Conservation (phyloP, 2,329 filamentous ascomycete species). For the Dactylellina parvicollis region DNA sequence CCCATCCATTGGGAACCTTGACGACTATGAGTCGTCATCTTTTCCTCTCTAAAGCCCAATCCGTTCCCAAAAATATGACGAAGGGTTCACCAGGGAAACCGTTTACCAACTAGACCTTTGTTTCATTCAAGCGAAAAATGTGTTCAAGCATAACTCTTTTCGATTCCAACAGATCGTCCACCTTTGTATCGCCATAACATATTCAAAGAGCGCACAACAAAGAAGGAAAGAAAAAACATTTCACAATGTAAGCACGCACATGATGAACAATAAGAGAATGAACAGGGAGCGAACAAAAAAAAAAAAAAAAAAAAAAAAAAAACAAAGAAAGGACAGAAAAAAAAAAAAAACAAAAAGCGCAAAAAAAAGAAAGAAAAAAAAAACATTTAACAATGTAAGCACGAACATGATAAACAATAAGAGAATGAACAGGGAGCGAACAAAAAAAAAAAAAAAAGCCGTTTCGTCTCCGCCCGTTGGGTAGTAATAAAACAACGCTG, state of each 20-base stretch:
- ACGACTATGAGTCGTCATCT: conserved; percentile 7
- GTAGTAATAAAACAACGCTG: conserved; percentile 8
- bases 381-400: background rate
- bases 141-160: background rate
- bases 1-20: conserved; percentile 3
- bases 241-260: background rate
- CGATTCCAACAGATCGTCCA: conserved; percentile 45
- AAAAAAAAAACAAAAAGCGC: background rate
- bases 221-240: background rate
- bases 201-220: conserved; percentile 5
- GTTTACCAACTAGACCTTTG: conserved; percentile 27
- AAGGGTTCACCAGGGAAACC: background rate
- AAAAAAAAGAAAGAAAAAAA: background rate
- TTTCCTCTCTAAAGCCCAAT: conserved; percentile 8
- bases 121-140: conserved; percentile 26
- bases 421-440: background rate
- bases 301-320: background rate
- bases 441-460: conserved; percentile 10
- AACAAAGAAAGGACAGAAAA: background rate
- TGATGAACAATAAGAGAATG: background rate
- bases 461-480: conserved; percentile 34
- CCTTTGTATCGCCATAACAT: conserved; percentile 32
- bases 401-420: background rate
- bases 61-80: conserved; percentile 17
- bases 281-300: background rate